phyloP scores from a whole-genome alignment of 2,329 filamentous ascomycete species.

The Hypoxylon sp. region DNA sequence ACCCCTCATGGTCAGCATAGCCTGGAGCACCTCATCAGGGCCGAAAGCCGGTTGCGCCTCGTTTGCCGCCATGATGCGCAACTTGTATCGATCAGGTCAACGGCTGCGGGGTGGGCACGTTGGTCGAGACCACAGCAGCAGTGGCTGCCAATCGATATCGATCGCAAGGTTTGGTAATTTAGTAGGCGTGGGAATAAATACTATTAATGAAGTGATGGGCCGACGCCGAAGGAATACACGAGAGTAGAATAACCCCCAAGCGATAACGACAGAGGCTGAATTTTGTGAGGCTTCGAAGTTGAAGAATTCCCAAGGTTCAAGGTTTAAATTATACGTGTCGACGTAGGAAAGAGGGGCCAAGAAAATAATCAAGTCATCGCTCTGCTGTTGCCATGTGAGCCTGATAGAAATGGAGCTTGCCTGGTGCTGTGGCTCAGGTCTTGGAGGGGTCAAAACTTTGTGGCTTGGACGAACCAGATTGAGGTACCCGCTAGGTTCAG shows the following conservation, averaged over 20 bases:
- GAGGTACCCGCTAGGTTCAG: background rate
- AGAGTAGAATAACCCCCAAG: conserved; percentile 1
- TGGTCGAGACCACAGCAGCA: conserved; percentile 37
- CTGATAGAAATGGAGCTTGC: conserved; percentile 35
- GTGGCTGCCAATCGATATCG: conserved; percentile 42
- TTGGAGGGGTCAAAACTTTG: conserved; percentile 33
- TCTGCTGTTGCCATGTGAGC: conserved; percentile 45
- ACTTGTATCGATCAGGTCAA: conserved; percentile 46
- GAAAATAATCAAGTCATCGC: conserved; percentile 44
- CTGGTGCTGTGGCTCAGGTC: conserved; percentile 27
- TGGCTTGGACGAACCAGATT: conserved; percentile 10
- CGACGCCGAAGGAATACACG: conserved; percentile 26
- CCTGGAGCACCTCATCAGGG: conserved; percentile 82
- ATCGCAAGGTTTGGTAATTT: conserved; percentile 22
- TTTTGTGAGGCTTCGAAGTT: conserved; percentile 3
- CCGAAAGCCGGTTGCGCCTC: conserved; percentile 79
- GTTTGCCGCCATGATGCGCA: conserved; percentile 74
- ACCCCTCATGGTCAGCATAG: conserved; percentile 92
- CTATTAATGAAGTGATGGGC: conserved; percentile 24
- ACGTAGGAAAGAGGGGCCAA: conserved; percentile 49
- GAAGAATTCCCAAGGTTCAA: conserved; percentile 14
- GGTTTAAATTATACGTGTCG: conserved; percentile 33
- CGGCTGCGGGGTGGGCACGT: conserved; percentile 50
- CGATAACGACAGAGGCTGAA: conserved; percentile 5
- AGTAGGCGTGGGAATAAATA: conserved; percentile 6